Conservation (phyloP, 495 filamentous ascomycete genomes). For the Neurospora intermedia region DNA sequence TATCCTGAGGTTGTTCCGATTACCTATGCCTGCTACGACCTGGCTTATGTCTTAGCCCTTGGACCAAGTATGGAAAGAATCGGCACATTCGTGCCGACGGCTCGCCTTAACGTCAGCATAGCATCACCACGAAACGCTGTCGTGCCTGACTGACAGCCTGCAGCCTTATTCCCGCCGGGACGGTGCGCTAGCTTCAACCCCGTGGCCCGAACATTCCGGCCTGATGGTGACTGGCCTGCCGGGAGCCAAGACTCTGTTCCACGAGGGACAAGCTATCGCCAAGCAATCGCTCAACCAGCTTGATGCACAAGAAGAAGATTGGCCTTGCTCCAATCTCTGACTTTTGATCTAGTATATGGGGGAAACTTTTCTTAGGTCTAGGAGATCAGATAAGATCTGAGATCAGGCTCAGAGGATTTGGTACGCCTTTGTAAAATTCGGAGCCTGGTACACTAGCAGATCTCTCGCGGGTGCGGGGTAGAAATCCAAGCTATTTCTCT, state of each 20-base stretch:
- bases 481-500: not conserved
- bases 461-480: not conserved
- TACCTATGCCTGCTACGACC: not conserved
- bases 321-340: not conserved
- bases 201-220: constrained; percentile 33
- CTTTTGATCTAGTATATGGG: not conserved
- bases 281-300: constrained; percentile 6
- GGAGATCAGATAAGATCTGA: not conserved
- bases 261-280: constrained; percentile 17
- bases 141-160: not conserved
- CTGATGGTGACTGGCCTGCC: constrained; percentile 37
- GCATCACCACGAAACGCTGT: not conserved
- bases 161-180: not conserved
- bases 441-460: not conserved
- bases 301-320: not conserved
- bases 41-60: not conserved
- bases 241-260: constrained; percentile 8
- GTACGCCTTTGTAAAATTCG: not conserved
- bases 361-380: not conserved
- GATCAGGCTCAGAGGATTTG: not conserved
- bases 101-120: not conserved
- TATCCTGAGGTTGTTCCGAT: not conserved
- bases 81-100: not conserved
- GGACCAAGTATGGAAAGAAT: not conserved
- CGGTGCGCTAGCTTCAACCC: constrained; percentile 10